These are phyloP conservation scores for Mortierella sp. DNA, from an alignment of 371 early-diverging fungal genomes.

Conservation along the genomic window DNA sequence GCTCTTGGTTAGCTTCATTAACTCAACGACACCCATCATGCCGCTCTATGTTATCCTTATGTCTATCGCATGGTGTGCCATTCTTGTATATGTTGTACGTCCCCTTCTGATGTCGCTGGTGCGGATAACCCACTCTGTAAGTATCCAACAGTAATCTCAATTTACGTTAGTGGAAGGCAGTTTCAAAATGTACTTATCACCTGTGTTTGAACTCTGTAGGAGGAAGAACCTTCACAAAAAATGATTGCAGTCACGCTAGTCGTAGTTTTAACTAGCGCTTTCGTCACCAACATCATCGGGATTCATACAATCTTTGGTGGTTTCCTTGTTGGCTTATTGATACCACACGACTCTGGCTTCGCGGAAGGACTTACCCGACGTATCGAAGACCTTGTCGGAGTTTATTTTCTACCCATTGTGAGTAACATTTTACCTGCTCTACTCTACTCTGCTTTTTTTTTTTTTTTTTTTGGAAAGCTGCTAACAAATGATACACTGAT, in stretches of 20 bases:
- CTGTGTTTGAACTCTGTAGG: conserved; percentile 36
- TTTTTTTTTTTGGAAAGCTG: background rate
- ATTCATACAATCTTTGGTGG: conserved; percentile 96
- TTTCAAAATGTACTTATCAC: no score
- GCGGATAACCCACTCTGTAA: conserved; percentile 58
- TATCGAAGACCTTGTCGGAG: conserved; percentile 90
- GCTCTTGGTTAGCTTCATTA: conserved; percentile 81
- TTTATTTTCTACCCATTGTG: conserved; percentile 89
- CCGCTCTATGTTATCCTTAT: conserved; percentile 81
- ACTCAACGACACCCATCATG: conserved; percentile 69
- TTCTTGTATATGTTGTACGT: conserved; percentile 69
- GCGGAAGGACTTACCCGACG: conserved; percentile 90
- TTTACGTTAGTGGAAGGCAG: no score
- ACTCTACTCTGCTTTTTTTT: background rate
- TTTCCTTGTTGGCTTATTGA: conserved; percentile 86
- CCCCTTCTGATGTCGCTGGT: conserved; percentile 66
- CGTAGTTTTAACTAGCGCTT: conserved; percentile 75
- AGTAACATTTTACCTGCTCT: conserved; percentile 24
- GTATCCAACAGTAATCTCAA: background rate
- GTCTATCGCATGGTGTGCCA: conserved; percentile 66
- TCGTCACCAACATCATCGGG: conserved; percentile 88
- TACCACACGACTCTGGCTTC: conserved; percentile 92
- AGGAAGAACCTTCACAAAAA: conserved; percentile 71
- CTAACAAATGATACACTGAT: background rate
- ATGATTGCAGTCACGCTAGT: conserved; percentile 74